Evolutionary conservation across 2,329 filamentous ascomycete genomes (phyloP), one percentile per base, ranked within the genome.

Genomic region (Aspergillus piperis): DNA sequence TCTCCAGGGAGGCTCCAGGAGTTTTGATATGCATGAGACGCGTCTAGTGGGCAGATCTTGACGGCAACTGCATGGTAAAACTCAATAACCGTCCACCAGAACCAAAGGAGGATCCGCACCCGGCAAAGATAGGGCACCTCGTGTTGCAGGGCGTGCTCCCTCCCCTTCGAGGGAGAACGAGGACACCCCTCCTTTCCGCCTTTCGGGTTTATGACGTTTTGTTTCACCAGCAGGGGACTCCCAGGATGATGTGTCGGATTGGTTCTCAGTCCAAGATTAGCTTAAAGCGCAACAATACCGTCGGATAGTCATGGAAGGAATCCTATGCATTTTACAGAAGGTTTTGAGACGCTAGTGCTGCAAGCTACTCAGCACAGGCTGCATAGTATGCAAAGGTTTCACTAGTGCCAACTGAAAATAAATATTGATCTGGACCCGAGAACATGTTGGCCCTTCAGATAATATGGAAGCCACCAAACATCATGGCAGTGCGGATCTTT

Each of bases 371-470:
- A 38, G 54, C 48, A 19, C 30, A 42, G 52, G 56, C 23, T 44
- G 52, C 47, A 58, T 50, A 23, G 11, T 36, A 36, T 36, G 32
- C 32, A 36, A 36, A 36, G 49, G 36, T 38, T 25, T 47, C 50
- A 44, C 36, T 41, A 52, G 47, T 50, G 47, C 47, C 25, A 17
- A n/a, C 23, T n/a, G 10, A 36, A 36, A 36, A 27, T 8, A 3
- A 27, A 36, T 57, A 19, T 6, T 51, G 42, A 32, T 53, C 41
- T 53, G 57, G 50, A 39, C 52, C 50, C 54, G 48, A 55, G 44
- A 44, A 38, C 49, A 27, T 42, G 11, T 23, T 50, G 44, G 6
- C 32, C 41, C 3, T 44, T 23, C 42, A 42, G 23, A 21, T 13
- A 58, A 54, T 17, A 57, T 32, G 21, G 4, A 23, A 49, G 17